Percentiles rank a stretch among this genome's conserved stretches.
These are phyloP conservation scores for Trifolium dubium DNA, from an alignment of 306 rosid genomes.

Conservation along the genomic window DNA sequence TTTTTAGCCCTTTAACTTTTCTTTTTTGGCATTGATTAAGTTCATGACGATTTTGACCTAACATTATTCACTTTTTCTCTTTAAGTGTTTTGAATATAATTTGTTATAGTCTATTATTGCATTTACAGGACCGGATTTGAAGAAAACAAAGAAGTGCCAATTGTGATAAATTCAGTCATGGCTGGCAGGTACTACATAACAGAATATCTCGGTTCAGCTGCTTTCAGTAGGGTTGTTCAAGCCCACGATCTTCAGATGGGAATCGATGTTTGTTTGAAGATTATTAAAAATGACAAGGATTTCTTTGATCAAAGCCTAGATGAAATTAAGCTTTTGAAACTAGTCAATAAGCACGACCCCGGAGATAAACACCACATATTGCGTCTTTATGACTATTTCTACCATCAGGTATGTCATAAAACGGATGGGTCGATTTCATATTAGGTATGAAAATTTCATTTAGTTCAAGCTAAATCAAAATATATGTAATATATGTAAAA, in stretches of 20 bases:
- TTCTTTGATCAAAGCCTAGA: slow-evolving; percentile 97
- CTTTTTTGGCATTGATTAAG: slow-evolving; percentile 8
- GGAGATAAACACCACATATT: slow-evolving; percentile 74
- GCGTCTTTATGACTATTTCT: slow-evolving; percentile 96
- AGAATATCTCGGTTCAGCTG: slow-evolving; percentile 94
- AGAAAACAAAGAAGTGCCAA: slow-evolving; percentile 91
- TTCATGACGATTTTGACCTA: slow-evolving; percentile 21
- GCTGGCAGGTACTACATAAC: slow-evolving; percentile 90
- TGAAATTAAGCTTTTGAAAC: slow-evolving; percentile 94
- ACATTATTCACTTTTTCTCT: slow-evolving; percentile 3
- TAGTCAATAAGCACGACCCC: slow-evolving; percentile 92
- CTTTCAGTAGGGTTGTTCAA: slow-evolving; percentile 94
- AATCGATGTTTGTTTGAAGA: slow-evolving; percentile 93
- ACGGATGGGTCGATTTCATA: slow-evolving; percentile 21
- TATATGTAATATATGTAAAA: slow-evolving; percentile 28
- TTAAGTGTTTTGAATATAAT: slow-evolving; percentile 45
- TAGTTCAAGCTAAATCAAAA: slow-evolving; percentile 28
- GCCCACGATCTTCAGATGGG: slow-evolving; percentile 93
- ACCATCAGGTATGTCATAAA: slow-evolving; percentile 70
- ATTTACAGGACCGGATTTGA: slow-evolving; percentile 94
- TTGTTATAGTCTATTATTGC: slow-evolving; percentile 46
- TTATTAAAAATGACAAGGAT: slow-evolving; percentile 95
- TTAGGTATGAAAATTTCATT: slow-evolving; percentile 11
- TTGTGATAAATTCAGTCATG: slow-evolving; percentile 77
- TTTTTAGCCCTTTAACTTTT: slow-evolving; percentile 11